Evolutionary conservation across 805 yeast species (phyloP), one percentile per base, ranked within the genome.

Genomic region (Myxozyma udenii): DNA sequence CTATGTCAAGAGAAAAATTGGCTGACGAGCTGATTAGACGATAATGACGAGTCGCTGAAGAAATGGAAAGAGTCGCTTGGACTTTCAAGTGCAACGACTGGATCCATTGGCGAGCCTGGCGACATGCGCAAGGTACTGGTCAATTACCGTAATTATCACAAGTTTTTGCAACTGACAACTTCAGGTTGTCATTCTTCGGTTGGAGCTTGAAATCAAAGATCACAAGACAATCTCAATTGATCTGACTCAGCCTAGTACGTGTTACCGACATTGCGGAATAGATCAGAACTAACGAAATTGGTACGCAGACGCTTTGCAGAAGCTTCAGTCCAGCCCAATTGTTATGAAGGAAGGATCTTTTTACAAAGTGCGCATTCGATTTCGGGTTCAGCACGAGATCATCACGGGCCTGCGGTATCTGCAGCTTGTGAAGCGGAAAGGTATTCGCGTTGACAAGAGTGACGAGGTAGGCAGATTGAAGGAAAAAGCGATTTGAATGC

Each of bases 41-140:
- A 91, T 11, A 85, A 88, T 62, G 97, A 89, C 67, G 96, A 87
- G 69, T 84, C 95, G 16, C 74, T 89, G 57, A 86, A 84, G 56
- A 87, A 86, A 68, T 89, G 97, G 97, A 90, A 90, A 68, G 86
- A 82, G 51, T 85, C 95, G 1, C 72, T 89, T 28, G 97, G 97
- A 0, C 72, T 89, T n/a, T 39, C 50, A 1, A 16, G 33, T 12
- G 44, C 52, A 12, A 32, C 46, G 14, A 16, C 48, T 3, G 54
- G 58, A 6, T 51, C 90, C 86, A 12, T 81, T 81, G 68, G 66
- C 24, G 81, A 77, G 46, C 77, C 86, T 3, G 85, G 83, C 25
- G 95, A 87, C 66, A 74, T 74, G 44, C 77, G 96, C 51, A 57
- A 43, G 48, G 60, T 55, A 23, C 35, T 4, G 23, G 11, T 14